These are phyloP conservation scores for Sphaerulina vaccinii DNA, from an alignment of 2,329 filamentous ascomycete genomes.

Conservation along the genomic window DNA sequence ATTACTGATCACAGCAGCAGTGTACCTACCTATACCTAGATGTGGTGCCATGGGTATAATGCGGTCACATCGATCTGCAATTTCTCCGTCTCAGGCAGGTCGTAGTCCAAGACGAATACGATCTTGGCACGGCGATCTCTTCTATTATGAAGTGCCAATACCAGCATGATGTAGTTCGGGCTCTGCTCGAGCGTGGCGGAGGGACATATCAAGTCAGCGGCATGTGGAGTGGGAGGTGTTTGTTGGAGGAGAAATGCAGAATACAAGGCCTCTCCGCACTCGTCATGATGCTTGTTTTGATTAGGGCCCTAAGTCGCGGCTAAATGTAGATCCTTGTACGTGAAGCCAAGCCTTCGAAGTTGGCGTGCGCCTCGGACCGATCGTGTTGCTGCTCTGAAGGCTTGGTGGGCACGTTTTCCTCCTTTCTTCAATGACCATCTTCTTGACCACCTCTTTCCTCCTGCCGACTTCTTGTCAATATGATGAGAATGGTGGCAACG, in stretches of 20 bases:
- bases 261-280: background rate
- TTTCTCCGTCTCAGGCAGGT: constrained; percentile 7
- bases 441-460: too few species aligned
- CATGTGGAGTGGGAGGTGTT: constrained; percentile 4
- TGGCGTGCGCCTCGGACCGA: background rate
- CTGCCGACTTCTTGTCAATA: too few species aligned
- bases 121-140: constrained; percentile 6
- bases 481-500: too few species aligned
- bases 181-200: background rate
- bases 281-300: background rate
- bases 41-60: background rate
- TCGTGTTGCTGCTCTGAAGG: too few species aligned
- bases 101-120: background rate
- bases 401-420: too few species aligned
- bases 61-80: background rate
- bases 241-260: constrained; percentile 3
- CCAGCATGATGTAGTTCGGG: background rate
- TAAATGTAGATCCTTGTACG: background rate
- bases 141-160: background rate
- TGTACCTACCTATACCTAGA: background rate
- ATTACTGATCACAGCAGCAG: background rate
- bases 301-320: background rate
- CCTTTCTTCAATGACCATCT: too few species aligned
- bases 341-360: too few species aligned
- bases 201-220: background rate